These are phyloP conservation scores for Amorphotheca resinae DNA, from an alignment of 495 filamentous ascomycete species.

Conservation along the genomic window DNA sequence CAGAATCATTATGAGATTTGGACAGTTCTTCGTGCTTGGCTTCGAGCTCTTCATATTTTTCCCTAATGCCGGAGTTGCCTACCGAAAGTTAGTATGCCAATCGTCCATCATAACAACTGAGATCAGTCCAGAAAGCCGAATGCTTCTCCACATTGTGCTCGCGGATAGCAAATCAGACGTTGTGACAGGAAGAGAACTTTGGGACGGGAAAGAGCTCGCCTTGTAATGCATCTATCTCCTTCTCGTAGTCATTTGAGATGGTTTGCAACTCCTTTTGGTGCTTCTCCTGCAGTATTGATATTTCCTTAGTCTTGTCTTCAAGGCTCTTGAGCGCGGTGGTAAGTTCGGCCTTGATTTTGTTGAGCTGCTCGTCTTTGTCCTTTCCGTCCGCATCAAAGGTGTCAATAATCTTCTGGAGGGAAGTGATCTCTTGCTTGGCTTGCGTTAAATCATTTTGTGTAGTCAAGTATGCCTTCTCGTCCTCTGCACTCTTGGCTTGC, in stretches of 20 bases:
- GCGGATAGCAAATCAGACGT: no score
- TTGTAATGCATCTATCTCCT: conserved; percentile 42
- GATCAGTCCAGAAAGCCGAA: no score
- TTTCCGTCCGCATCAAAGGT: conserved; percentile 19
- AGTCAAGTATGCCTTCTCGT: conserved; percentile 25
- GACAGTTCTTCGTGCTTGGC: conserved; percentile 33
- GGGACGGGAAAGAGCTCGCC: no score
- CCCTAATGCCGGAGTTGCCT: conserved; percentile 40
- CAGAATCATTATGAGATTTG: conserved; percentile 26
- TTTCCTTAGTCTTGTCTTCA: conserved; percentile 32
- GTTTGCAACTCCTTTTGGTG: conserved; percentile 37
- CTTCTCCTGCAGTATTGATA: conserved; percentile 24
- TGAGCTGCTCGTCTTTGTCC: conserved; percentile 26
- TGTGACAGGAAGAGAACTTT: no score
- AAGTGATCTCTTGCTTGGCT: conserved; percentile 24
- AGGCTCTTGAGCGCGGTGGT: conserved; percentile 29
- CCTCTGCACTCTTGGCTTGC: conserved; percentile 16
- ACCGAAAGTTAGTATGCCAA: not conserved
- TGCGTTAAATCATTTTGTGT: conserved; percentile 28
- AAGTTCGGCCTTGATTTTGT: conserved; percentile 29
- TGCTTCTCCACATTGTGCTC: no score
- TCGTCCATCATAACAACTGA: no score
- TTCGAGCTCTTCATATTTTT: conserved; percentile 38
- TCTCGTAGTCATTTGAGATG: conserved; percentile 39
- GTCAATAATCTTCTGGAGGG: conserved; percentile 28